Conservation (phyloP, 345 rosid genomes). For the Hibiscus trionum region DNA sequence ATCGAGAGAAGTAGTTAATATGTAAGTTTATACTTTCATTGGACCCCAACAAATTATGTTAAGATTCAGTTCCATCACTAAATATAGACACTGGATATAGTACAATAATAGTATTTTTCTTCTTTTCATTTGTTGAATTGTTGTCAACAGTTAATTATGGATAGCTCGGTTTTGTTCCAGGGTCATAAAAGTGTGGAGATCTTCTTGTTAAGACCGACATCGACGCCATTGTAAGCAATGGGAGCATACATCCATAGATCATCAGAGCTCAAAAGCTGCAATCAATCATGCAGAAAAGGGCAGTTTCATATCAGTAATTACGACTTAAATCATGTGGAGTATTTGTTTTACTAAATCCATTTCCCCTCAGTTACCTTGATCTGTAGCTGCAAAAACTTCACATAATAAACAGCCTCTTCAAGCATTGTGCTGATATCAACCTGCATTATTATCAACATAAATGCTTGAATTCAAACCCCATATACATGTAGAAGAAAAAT, state of each 20-base stretch:
- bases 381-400: conserved; percentile 85
- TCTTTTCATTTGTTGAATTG: background rate
- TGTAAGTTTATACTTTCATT: no score
- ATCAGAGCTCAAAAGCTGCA: conserved; percentile 89
- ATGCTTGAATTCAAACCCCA: background rate
- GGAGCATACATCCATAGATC: conserved; percentile 98
- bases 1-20: no score
- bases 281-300: background rate
- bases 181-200: conserved; percentile 35
- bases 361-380: conserved; percentile 47
- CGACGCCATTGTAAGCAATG: conserved; percentile 80
- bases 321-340: background rate
- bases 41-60: no score
- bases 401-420: conserved; percentile 89
- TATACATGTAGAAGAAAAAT: background rate
- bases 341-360: background rate
- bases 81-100: no score
- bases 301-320: background rate
- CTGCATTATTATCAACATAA: conserved; percentile 11
- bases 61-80: no score
- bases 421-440: conserved; percentile 93
- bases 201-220: conserved; percentile 67
- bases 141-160: background rate
- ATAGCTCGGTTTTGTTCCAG: background rate
- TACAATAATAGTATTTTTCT: background rate